Base-by-base conservation (phyloP, 2,329 filamentous ascomycete genomes). In the Dothiorella sarmentorum region DNA sequence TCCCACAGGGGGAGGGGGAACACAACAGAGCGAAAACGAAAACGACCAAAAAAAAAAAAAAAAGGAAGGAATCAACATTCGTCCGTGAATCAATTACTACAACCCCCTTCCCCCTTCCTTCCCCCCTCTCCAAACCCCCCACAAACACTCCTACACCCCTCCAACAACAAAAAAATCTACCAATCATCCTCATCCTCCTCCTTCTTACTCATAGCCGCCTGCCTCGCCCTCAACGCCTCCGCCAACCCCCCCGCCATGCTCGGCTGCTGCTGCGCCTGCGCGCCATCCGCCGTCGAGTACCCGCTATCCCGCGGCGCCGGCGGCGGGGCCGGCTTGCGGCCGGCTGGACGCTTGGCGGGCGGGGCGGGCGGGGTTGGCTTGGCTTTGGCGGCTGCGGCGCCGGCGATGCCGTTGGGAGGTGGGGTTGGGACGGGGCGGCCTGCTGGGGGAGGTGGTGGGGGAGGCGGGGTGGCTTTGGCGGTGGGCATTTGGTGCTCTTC, bases 271-370 rank as follows among this genome's bases (percentile, higher is more conserved):
- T n/a, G 67, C 67, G 58, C 74, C 73, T 65, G 68, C 20, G 24
- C 47, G 38, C 55, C 40, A 20, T 57, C 43, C 31, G 71, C 74
- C 3, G 71, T 71, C 37, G 72, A 74, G 61, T 79, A 79, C 15
- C 76, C 78, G 57, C 75, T 78, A 63, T 97, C 92, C 53, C 93
- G 84, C 31, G 88, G 84, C 1, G 77, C 84, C 45, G 84, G 79
- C 15, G 85, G 81, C n/a, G 77, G 84, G 47, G 84, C 79, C 0
- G 90, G 86, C 74, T 94, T 96, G 22, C 82, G 31, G 79, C 20
- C 70, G 37, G 81, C 85, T 1, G 92, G 92, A 20, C 93, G 82
- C 76, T 95, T 96, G 11, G 84, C 85, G 2, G 90, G 92, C 20
- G 88, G 90, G 22, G 86, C 85, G 3, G 90, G 90, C 2, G 90